Evolutionary conservation across 2,329 filamentous ascomycete species (phyloP).

Genomic region (Aspergillus fructus): DNA sequence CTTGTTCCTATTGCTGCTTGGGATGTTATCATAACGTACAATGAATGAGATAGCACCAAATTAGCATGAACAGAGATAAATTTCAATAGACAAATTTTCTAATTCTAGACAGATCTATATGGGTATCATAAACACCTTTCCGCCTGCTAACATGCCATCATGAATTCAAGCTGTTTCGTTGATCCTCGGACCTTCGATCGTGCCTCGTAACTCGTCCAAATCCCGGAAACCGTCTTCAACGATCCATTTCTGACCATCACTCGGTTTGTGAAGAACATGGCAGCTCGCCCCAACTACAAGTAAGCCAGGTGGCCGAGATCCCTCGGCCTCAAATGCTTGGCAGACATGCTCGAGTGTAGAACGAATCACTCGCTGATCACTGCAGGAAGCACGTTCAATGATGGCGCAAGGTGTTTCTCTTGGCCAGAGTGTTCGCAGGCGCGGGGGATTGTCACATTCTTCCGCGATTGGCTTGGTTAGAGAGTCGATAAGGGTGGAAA

Average conservation of each 20-base stretch:
- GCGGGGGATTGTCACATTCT: slow-evolving; percentile 23
- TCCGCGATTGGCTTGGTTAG: slow-evolving; percentile 50
- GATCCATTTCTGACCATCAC: slow-evolving; percentile 67
- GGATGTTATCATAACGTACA: not conserved
- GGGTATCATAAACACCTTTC: slow-evolving; percentile 13
- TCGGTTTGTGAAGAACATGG: slow-evolving; percentile 66
- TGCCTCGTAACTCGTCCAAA: slow-evolving; percentile 54
- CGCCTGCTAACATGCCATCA: not conserved
- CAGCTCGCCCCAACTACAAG: slow-evolving; percentile 84
- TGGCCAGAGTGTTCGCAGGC: slow-evolving; percentile 59
- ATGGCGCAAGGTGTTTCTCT: slow-evolving; percentile 82
- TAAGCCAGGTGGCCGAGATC: slow-evolving; percentile 83
- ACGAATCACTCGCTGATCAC: slow-evolving; percentile 88
- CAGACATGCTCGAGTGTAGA: slow-evolving; percentile 79
- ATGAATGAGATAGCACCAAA: not conserved
- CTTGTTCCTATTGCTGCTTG: not conserved
- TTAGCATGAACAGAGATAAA: not conserved
- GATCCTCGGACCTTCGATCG: not conserved
- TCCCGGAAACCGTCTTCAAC: slow-evolving; percentile 86
- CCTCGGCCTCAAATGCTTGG: slow-evolving; percentile 82
- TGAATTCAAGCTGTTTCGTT: slow-evolving; percentile 4
- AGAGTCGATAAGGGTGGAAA: slow-evolving; percentile 70
- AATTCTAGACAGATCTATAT: slow-evolving; percentile 11
- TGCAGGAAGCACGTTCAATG: slow-evolving; percentile 88
- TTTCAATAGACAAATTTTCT: not conserved